A percentile compares a stretch with the other conserved stretches of the same genome.
Evolutionary conservation across 164 flowering plant genomes (phyloP).

Genomic region (Berberis vulgaris): DNA sequence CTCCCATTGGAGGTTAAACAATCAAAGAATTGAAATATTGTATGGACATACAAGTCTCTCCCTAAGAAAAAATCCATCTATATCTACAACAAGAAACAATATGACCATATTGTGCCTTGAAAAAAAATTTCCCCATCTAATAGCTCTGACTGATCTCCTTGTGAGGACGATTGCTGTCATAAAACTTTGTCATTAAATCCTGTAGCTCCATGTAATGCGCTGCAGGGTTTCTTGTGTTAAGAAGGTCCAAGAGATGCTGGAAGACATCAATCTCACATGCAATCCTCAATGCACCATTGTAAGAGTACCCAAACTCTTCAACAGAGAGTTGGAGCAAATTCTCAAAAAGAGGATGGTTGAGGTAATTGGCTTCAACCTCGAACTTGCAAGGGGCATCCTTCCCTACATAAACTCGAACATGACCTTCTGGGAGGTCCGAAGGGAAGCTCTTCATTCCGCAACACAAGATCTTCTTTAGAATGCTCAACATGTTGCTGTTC

Average conservation of each 20-base stretch:
- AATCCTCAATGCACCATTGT: constrained; percentile 30
- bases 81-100: too few species aligned
- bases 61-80: too few species aligned
- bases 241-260: constrained; percentile 20
- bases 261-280: constrained; percentile 31
- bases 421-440: constrained; percentile 19
- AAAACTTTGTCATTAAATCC: constrained; percentile 24
- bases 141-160: neutral
- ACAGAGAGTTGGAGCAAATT: constrained; percentile 23
- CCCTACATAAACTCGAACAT: constrained; percentile 27
- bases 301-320: constrained; percentile 33
- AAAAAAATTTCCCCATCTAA: too few species aligned
- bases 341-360: constrained; percentile 33
- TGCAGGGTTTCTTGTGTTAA: constrained; percentile 21
- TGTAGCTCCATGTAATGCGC: constrained; percentile 31
- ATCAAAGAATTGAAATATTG: constrained; percentile 1
- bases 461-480: constrained; percentile 22
- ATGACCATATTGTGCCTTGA: too few species aligned
- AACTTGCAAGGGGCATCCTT: constrained; percentile 23
- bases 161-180: neutral
- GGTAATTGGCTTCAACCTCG: constrained; percentile 27
- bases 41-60: neutral
- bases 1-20: neutral
- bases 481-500: constrained; percentile 9
- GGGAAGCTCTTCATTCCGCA: constrained; percentile 21